These are phyloP conservation scores for Aspergillus melleus DNA, from an alignment of 2,329 filamentous ascomycete genomes.

Conservation along the genomic window DNA sequence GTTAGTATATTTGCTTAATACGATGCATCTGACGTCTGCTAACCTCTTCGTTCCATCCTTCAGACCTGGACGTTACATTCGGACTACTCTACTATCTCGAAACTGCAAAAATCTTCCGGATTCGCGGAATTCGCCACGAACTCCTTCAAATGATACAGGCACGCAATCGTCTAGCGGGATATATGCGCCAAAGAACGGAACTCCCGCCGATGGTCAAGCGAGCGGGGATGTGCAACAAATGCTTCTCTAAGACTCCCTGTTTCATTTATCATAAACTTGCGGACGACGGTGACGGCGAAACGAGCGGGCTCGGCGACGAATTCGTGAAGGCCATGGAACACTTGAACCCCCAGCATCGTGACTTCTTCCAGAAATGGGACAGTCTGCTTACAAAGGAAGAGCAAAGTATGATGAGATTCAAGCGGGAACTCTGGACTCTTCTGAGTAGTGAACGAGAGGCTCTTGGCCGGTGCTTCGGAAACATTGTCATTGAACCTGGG, in stretches of 20 bases:
- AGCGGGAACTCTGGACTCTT: slow-evolving; percentile 95
- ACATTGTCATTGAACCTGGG: slow-evolving; percentile 78
- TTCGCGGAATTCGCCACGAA: slow-evolving; percentile 82
- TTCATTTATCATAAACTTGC: slow-evolving; percentile 92
- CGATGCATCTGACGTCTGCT: slow-evolving; percentile 8
- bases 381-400: slow-evolving; percentile 91
- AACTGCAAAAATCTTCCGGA: slow-evolving; percentile 78
- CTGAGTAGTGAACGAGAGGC: slow-evolving; percentile 83
- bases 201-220: slow-evolving; percentile 85
- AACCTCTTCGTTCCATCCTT: slow-evolving; percentile 4
- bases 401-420: slow-evolving; percentile 80
- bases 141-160: slow-evolving; percentile 96
- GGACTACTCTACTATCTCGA: slow-evolving; percentile 96
- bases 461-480: slow-evolving; percentile 83
- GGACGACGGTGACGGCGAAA: slow-evolving; percentile 78
- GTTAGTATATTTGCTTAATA: slow-evolving; percentile 36
- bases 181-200: slow-evolving; percentile 76
- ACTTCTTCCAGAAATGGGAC: slow-evolving; percentile 96
- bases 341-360: slow-evolving; percentile 70
- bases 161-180: slow-evolving; percentile 83
- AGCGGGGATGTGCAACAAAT: slow-evolving; percentile 77
- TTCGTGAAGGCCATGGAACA: slow-evolving; percentile 81
- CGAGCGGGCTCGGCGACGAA: slow-evolving; percentile 75
- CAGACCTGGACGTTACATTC: slow-evolving; percentile 83
- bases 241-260: slow-evolving; percentile 87